Conservation (phyloP, 345 rosid genomes). For the Physaria fendleri region DNA sequence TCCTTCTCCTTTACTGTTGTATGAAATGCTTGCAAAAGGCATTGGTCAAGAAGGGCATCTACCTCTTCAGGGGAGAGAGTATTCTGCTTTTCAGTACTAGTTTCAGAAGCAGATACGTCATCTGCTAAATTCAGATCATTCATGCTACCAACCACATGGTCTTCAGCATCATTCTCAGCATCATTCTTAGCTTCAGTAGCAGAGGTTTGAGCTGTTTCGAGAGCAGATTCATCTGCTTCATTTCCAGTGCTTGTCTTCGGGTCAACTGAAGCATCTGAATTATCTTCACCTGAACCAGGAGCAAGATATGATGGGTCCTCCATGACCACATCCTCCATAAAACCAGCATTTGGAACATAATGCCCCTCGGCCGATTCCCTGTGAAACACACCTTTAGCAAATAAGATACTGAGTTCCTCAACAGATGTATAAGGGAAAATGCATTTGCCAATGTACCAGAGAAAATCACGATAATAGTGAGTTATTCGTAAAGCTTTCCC, state of each 20-base stretch:
- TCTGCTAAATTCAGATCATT: slow-evolving; percentile 43
- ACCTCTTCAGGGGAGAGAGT: slow-evolving; percentile 50
- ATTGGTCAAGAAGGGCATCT: slow-evolving; percentile 76
- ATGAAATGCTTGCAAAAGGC: slow-evolving; percentile 91
- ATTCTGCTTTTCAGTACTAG: slow-evolving; percentile 42
- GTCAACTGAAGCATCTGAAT: slow-evolving; percentile 27
- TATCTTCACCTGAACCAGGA: slow-evolving; percentile 41
- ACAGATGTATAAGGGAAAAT: neutral
- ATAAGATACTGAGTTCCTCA: slow-evolving; percentile 6
- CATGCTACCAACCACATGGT: slow-evolving; percentile 34
- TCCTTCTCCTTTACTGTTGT: slow-evolving; percentile 82
- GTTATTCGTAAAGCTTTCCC: slow-evolving; percentile 87
- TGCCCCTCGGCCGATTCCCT: slow-evolving; percentile 82
- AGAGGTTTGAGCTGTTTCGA: no score
- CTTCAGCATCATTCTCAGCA: slow-evolving; percentile 27
- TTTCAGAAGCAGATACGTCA: slow-evolving; percentile 28
- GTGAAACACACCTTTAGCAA: slow-evolving; percentile 28
- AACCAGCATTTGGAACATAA: slow-evolving; percentile 79
- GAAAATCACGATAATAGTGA: slow-evolving; percentile 75
- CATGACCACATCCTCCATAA: slow-evolving; percentile 67
- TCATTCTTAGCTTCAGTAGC: no score
- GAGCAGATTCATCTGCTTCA: slow-evolving; percentile 36
- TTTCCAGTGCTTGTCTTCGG: slow-evolving; percentile 18
- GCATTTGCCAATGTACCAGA: slow-evolving; percentile 43
- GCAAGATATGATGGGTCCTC: slow-evolving; percentile 60